Evolutionary conservation across 2,329 filamentous ascomycete genomes (phyloP), one percentile per base, ranked within the genome.

Genomic region (Anisogramma anomala): DNA sequence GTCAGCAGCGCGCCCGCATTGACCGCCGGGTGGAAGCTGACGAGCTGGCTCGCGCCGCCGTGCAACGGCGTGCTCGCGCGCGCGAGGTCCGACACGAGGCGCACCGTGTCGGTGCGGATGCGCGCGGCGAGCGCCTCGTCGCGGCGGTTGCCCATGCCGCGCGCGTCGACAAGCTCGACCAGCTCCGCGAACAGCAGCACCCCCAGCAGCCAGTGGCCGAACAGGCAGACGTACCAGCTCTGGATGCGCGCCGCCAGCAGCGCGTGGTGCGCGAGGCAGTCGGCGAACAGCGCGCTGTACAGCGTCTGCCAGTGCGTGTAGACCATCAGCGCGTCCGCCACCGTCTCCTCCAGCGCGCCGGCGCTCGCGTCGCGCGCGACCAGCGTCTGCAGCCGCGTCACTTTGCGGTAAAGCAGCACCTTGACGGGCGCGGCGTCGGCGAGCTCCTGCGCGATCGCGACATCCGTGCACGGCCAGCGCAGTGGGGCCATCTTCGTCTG

Each of bases 151-250:
- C 58, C 58, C 10, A 58, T 45, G 3, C 50, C 47, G 8, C 53
- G 50, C 31, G 62, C 57, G 38, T 77, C 72, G 17, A 74, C 63
- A 19, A 62, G 54, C 34, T 71, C 67, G 10, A 78, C 58, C 3
- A 69, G 53, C 42, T 78, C 73, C 25, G 71, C 69, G 4, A 77
- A 56, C 18, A 77, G 58, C 31, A 78, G 63, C 0, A 65, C 63
- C 2, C 66, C 74, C 3, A 77, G 65, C 47, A 76, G 69, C 67
- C 72, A 78, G 48, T 77, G 74, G 0, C 68, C 69, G 0, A 66
- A 60, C 18, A 78, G 63, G 39, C 72, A 69, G 11, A 74, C 64
- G 45, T 75, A 77, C 74, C 74, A 78, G 31, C 72, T 72, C 50
- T 74, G 72, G 4, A 77, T 65, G 11, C 68, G 68, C 9, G 66